Evolutionary conservation across 768 basidiomycete genomes (phyloP), one percentile per base, ranked within the genome.

Genomic region (Collybiopsis luxurians): DNA sequence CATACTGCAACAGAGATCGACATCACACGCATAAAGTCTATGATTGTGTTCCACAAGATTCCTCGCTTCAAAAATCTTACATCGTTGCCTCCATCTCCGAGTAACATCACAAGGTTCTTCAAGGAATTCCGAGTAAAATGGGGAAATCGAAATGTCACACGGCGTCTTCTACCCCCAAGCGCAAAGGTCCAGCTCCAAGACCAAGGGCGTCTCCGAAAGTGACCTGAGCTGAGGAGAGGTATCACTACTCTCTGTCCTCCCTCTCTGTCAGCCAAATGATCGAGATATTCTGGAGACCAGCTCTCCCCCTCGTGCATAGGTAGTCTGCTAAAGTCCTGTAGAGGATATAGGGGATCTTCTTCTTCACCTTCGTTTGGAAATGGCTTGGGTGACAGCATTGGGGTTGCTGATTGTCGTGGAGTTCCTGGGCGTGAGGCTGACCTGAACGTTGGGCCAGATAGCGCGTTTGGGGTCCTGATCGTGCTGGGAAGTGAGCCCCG

Each of bases 101-200:
- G 40, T 31, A 61, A 56, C 26, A 26, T 51, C 26, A 52, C 36
- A 4, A 67, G 51, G 46, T 65, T 59, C 27, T 47, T 52, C 23
- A 60, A 47, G 17, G 59, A 60, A 39, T 50, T 56, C 65, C 73
- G 72, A 59, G 63, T 60, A 44, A 60, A 48, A 11, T 49, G 53
- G 0, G 84, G 83, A 27, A 76, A 55, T 4, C 71, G 67, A 13
- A 87, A 19, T 17, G 77, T 74, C 58, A 89, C 64, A n/a, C 82
- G 79, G 58, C 85, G 75, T 17, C 82, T 73, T 27, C 82, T 75
- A 0, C 84, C 84, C 26, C 73, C 66, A 53, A 86, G 74, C 23
- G 76, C 74, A 63, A 88, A 87, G 17, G 79, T 74, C 75, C 79
- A 81, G 19, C 78, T 75, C 74, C 77, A 81, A 39, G 70, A 67